phyloP scores from a whole-genome alignment of 495 filamentous ascomycete species.

The Penicilliopsis zonata region DNA sequence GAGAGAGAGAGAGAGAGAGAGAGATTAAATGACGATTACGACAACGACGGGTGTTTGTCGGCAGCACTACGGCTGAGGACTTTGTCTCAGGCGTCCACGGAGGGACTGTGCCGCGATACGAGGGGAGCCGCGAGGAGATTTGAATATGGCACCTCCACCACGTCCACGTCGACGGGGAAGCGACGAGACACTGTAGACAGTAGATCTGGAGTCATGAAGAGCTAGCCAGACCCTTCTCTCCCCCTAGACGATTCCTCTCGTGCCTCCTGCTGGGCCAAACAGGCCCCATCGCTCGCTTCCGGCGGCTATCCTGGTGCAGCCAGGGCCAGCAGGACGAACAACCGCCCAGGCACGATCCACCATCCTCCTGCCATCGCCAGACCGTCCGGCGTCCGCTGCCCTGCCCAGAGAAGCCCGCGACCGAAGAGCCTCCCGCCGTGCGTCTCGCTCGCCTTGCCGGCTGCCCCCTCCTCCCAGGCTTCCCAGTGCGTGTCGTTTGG shows the following conservation, averaged over 20 bases:
- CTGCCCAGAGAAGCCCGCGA: too few species aligned
- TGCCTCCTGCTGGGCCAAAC: neutral
- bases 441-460: neutral
- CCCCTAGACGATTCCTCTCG: too few species aligned
- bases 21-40: conserved; percentile 8
- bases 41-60: conserved; percentile 1
- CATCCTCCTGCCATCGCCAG: conserved; percentile 17
- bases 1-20: conserved; percentile 4
- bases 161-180: too few species aligned
- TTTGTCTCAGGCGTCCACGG: conserved; percentile 11
- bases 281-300: conserved; percentile 8
- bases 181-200: too few species aligned
- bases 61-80: conserved; percentile 5
- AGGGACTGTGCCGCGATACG: conserved; percentile 3
- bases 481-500: neutral
- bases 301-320: conserved; percentile 36
- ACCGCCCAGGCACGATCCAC: conserved; percentile 29
- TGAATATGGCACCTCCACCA: too few species aligned
- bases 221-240: too few species aligned
- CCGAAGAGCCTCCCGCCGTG: neutral
- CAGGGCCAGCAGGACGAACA: conserved; percentile 32
- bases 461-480: neutral
- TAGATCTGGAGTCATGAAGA: too few species aligned
- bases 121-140: neutral
- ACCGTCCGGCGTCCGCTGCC: too few species aligned